phyloP scores from a whole-genome alignment of 2,329 filamentous ascomycete genomes.

The Aureobasidium namibiae region DNA sequence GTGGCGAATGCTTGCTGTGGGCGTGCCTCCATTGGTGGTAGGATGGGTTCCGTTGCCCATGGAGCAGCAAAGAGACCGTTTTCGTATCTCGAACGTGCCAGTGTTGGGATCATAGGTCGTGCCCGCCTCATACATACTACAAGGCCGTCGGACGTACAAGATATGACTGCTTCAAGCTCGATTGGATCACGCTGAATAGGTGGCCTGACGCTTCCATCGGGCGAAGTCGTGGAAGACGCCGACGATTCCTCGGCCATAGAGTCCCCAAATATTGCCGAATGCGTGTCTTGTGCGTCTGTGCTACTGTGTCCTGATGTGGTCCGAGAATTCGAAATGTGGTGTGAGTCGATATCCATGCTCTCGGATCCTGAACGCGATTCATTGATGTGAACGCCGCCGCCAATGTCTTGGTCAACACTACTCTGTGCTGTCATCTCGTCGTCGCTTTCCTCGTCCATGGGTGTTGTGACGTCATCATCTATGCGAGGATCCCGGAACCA shows the following conservation, averaged over 20 bases:
- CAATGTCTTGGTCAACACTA: conserved; percentile 40
- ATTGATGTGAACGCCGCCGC: conserved; percentile 36
- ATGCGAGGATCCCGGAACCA: conserved; percentile 69
- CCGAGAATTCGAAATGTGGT: conserved; percentile 24
- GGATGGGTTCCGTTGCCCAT: conserved; percentile 63
- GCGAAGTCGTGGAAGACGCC: conserved; percentile 22
- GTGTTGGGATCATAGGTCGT: conserved; percentile 57
- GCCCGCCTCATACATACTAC: conserved; percentile 73
- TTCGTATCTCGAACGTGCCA: conserved; percentile 38
- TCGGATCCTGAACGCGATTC: conserved; percentile 27
- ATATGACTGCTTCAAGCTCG: conserved; percentile 83
- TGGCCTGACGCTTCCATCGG: not conserved
- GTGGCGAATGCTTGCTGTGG: conserved; percentile 21
- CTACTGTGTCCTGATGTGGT: conserved; percentile 40
- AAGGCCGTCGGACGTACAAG: conserved; percentile 79
- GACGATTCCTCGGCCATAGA: conserved; percentile 30
- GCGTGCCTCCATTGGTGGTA: conserved; percentile 31
- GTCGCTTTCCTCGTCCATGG: conserved; percentile 36
- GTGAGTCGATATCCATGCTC: conserved; percentile 19
- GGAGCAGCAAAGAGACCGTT: conserved; percentile 71
- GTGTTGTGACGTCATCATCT: conserved; percentile 39
- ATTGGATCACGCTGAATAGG: conserved; percentile 35
- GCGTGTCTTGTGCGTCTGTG: conserved; percentile 31
- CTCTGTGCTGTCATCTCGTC: conserved; percentile 41
- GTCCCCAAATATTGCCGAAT: conserved; percentile 38